Conservation (phyloP, 202 grass and related monocot species). For the Elaeis oleifera region DNA sequence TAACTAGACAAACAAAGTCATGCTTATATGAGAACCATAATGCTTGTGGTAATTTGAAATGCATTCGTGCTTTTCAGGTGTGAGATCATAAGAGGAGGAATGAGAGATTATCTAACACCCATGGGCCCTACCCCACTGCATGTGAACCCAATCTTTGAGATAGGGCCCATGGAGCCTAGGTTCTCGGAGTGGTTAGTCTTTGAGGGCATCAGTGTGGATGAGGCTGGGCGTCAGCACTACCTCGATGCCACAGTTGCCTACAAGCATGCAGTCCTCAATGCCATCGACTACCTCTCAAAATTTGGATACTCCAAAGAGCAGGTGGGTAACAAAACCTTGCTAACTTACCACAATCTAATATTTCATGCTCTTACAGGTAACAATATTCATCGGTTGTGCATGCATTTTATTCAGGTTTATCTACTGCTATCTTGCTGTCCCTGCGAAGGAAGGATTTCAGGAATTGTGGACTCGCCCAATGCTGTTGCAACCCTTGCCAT, state of each 20-base stretch:
- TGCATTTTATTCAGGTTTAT: slow-evolving; percentile 46
- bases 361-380: too few species aligned
- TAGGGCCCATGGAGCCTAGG: slow-evolving; percentile 68
- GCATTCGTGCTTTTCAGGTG: slow-evolving; percentile 38
- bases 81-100: slow-evolving; percentile 85
- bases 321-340: slow-evolving; percentile 24
- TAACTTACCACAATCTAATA: too few species aligned
- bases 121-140: slow-evolving; percentile 79
- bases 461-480: slow-evolving; percentile 86
- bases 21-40: too few species aligned
- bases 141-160: slow-evolving; percentile 89
- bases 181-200: slow-evolving; percentile 93
- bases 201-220: slow-evolving; percentile 90
- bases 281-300: slow-evolving; percentile 70
- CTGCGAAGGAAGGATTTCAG: slow-evolving; percentile 90
- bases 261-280: slow-evolving; percentile 80
- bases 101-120: slow-evolving; percentile 78
- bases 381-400: too few species aligned
- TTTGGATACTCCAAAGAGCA: slow-evolving; percentile 97
- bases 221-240: slow-evolving; percentile 74
- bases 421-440: slow-evolving; percentile 83
- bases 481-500: slow-evolving; percentile 78
- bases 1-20: too few species aligned
- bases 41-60: too few species aligned
- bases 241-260: slow-evolving; percentile 87